A percentile compares a stretch with the other conserved stretches of the same genome.
These are phyloP conservation scores for Mortierella sp. DNA, from an alignment of 371 early-diverging fungal species.

Conservation along the genomic window DNA sequence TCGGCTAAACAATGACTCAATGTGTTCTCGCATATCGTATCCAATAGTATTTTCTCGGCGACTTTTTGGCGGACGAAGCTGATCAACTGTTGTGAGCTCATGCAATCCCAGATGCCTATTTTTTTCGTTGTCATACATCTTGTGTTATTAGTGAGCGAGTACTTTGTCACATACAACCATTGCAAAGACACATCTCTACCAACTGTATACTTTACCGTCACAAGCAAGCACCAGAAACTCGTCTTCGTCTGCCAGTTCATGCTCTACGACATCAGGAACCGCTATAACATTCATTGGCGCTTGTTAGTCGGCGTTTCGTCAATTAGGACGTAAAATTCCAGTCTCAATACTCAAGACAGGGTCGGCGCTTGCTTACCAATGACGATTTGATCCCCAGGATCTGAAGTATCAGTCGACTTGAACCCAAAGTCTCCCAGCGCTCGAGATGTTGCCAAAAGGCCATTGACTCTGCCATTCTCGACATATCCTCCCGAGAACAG, in stretches of 20 bases:
- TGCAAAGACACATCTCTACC: background rate
- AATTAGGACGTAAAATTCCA: background rate
- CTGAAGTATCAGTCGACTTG: conserved; percentile 79
- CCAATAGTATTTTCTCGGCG: conserved; percentile 68
- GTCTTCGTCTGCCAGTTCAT: conserved; percentile 74
- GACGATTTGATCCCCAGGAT: conserved; percentile 91
- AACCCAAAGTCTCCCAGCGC: conserved; percentile 98
- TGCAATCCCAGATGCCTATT: conserved; percentile 96
- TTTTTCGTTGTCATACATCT: background rate
- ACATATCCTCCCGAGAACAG: conserved; percentile 93
- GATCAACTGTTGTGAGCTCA: conserved; percentile 90
- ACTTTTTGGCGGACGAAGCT: conserved; percentile 83
- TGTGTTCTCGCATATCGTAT: conserved; percentile 83
- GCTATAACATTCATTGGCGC: conserved; percentile 54
- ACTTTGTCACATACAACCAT: too few species aligned
- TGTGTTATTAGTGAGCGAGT: background rate
- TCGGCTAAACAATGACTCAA: conserved; percentile 95
- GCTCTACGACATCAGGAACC: conserved; percentile 84
- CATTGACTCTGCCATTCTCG: conserved; percentile 96
- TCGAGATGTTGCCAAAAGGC: conserved; percentile 95
- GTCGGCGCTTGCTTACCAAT: conserved; percentile 64
- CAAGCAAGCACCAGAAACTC: conserved; percentile 97
- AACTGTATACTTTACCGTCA: conserved; percentile 77
- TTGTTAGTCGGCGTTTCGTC: background rate
- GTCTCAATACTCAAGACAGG: background rate